Evolutionary conservation across 2,329 filamentous ascomycete species (phyloP).

Genomic region (Ophiobolus disseminans): DNA sequence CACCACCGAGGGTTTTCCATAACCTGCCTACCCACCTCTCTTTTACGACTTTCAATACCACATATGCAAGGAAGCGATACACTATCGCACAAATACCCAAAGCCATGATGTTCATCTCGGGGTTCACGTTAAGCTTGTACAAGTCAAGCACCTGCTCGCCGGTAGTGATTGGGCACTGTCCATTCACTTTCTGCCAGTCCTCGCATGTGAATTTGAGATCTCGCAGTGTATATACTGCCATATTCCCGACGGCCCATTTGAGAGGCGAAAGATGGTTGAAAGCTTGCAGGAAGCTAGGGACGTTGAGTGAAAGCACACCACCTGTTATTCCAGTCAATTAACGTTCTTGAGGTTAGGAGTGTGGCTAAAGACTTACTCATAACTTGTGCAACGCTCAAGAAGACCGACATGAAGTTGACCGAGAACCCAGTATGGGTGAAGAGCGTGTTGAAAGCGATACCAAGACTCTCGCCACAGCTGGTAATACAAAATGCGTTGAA

Average conservation of each 20-base stretch:
- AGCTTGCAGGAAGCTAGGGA: conserved; percentile 69
- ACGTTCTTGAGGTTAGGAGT: neutral
- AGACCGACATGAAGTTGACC: conserved; percentile 73
- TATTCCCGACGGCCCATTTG: conserved; percentile 71
- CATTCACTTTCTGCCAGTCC: conserved; percentile 65
- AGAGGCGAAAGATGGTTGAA: conserved; percentile 77
- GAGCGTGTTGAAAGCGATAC: conserved; percentile 81
- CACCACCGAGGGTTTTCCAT: conserved; percentile 35
- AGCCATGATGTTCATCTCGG: conserved; percentile 66
- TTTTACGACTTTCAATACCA: conserved; percentile 62
- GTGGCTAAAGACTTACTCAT: conserved; percentile 56
- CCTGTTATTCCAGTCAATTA: conserved; percentile 33
- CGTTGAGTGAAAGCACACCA: conserved; percentile 73
- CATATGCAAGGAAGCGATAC: conserved; percentile 71
- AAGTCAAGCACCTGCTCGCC: conserved; percentile 72
- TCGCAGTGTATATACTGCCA: conserved; percentile 70
- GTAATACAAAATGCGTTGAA: conserved; percentile 77
- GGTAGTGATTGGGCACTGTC: conserved; percentile 68
- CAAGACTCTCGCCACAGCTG: conserved; percentile 75
- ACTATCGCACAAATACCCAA: conserved; percentile 69
- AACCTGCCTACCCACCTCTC: conserved; percentile 56
- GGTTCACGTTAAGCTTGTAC: conserved; percentile 70
- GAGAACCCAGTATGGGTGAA: conserved; percentile 78
- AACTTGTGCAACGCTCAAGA: conserved; percentile 73
- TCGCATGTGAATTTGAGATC: conserved; percentile 70